These are phyloP conservation scores for Colletotrichum sp. DNA, from an alignment of 2,329 filamentous ascomycete species.

Conservation along the genomic window DNA sequence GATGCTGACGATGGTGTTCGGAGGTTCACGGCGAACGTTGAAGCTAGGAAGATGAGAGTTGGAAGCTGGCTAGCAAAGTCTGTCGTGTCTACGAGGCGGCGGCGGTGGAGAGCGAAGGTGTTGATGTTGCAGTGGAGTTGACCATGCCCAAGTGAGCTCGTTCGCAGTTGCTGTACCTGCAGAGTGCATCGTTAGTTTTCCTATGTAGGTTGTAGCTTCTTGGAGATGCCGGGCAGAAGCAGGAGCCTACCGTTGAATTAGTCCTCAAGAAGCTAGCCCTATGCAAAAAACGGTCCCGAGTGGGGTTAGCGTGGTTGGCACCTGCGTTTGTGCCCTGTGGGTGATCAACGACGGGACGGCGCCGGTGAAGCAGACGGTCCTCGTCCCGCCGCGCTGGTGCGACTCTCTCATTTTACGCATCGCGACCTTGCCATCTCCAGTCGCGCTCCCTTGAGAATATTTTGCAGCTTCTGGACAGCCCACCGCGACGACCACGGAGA, in stretches of 20 bases:
- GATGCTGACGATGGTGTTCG: neutral
- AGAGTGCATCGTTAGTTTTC: neutral
- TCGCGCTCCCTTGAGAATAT: neutral
- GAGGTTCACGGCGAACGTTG: neutral
- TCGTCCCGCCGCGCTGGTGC: constrained; percentile 9
- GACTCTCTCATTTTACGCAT: constrained; percentile 5
- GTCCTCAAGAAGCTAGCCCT: neutral
- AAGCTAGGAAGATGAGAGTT: neutral
- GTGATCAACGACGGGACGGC: neutral
- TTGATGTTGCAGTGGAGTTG: neutral
- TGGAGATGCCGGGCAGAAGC: neutral
- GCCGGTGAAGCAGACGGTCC: neutral
- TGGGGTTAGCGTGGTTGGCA: neutral
- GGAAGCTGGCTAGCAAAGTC: neutral
- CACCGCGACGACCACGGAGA: neutral
- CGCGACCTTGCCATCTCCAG: neutral
- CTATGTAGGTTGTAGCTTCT: neutral
- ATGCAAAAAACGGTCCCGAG: neutral
- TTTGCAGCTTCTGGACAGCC: neutral
- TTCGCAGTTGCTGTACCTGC: neutral
- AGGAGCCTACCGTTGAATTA: neutral
- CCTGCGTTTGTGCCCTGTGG: neutral
- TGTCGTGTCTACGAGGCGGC: neutral
- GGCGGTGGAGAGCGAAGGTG: neutral
- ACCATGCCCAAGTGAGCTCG: neutral